phyloP scores from a whole-genome alignment of 1,284 basidiomycete species.

The Tilletia walkeri region DNA sequence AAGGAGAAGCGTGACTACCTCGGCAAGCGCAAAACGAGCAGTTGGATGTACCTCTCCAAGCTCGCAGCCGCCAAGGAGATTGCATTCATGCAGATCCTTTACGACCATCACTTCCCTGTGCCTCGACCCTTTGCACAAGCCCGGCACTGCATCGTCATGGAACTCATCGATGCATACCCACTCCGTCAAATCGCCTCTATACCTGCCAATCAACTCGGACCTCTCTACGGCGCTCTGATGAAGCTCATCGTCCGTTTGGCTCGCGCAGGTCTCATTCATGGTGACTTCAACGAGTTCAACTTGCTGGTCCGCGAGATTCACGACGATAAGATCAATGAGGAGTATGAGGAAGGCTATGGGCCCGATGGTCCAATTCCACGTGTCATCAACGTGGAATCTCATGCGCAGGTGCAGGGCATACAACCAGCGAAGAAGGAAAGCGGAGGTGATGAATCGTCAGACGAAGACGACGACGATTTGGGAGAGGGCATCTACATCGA shows the following conservation, averaged over 20 bases:
- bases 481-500: conserved; percentile 66
- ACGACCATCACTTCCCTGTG: conserved; percentile 89
- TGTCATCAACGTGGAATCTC: not conserved
- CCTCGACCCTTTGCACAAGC: conserved; percentile 91
- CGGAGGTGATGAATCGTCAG: conserved; percentile 22
- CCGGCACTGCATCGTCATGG: conserved; percentile 93
- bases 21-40: conserved; percentile 89
- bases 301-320: conserved; percentile 73
- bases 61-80: conserved; percentile 95
- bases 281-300: conserved; percentile 99
- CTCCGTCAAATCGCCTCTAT: conserved; percentile 86
- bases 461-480: conserved; percentile 26
- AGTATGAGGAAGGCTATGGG: conserved; percentile 21
- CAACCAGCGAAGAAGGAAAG: not conserved
- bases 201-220: conserved; percentile 70
- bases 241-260: conserved; percentile 93
- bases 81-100: conserved; percentile 97
- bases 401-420: conserved; percentile 5
- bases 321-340: not conserved
- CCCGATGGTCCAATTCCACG: conserved; percentile 12
- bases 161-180: conserved; percentile 91
- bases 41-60: conserved; percentile 99
- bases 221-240: conserved; percentile 89
- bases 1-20: conserved; percentile 97
- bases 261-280: conserved; percentile 88